A percentile compares a stretch with the other conserved stretches of the same genome.
Conservation (phyloP, 345 rosid species). For the Toxicodendron radicans region DNA sequence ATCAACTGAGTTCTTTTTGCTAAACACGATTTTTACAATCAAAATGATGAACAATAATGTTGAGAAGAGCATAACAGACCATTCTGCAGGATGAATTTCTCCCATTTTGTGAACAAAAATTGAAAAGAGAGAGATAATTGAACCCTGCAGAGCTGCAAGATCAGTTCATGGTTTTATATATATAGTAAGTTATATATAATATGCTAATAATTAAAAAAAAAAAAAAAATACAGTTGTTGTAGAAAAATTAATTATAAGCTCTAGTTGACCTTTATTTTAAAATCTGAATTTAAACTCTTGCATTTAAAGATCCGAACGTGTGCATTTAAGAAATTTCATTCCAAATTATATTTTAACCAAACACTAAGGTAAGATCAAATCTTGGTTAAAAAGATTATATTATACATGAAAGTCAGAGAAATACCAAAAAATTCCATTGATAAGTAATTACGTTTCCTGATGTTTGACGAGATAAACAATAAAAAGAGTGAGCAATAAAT, state of each 20-base stretch:
- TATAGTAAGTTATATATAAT: not conserved
- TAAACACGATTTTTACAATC: constrained; percentile 5
- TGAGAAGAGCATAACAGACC: constrained; percentile 2
- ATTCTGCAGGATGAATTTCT: not conserved
- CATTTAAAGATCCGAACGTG: too few species aligned
- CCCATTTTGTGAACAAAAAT: constrained; percentile 1
- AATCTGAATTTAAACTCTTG: too few species aligned
- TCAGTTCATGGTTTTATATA: not conserved
- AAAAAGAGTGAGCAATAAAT: too few species aligned
- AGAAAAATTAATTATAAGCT: not conserved
- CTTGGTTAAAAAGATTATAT: too few species aligned
- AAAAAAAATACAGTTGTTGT: not conserved
- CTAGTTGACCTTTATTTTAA: constrained; percentile 2
- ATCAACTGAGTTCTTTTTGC: not conserved
- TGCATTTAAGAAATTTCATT: too few species aligned
- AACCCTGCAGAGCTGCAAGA: not conserved
- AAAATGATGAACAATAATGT: not conserved
- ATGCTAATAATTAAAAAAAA: not conserved
- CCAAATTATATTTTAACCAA: too few species aligned
- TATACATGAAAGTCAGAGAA: too few species aligned
- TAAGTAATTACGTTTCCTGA: too few species aligned
- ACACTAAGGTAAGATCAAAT: too few species aligned
- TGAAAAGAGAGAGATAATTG: not conserved
- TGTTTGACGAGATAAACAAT: too few species aligned
- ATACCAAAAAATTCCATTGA: too few species aligned